phyloP scores from a whole-genome alignment of 768 basidiomycete species.

The Tulasnella sp. region DNA sequence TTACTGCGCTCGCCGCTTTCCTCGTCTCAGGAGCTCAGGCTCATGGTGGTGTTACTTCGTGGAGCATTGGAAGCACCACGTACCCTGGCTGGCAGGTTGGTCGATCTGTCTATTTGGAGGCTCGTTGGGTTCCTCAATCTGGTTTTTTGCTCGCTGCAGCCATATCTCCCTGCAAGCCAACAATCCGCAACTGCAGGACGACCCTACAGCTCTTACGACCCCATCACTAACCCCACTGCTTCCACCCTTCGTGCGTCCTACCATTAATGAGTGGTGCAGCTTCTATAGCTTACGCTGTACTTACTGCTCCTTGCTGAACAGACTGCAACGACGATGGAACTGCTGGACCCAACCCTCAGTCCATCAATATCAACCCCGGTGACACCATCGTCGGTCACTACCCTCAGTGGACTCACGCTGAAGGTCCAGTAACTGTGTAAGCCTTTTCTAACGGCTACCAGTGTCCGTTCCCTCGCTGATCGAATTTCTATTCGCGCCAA shows the following conservation, averaged over 20 bases:
- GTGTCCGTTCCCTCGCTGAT: neutral
- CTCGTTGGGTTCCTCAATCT: too few species aligned
- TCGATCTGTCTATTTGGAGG: neutral
- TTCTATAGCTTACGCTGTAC: neutral
- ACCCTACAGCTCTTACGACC: constrained; percentile 29
- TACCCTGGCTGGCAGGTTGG: constrained; percentile 33
- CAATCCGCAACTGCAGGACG: constrained; percentile 31
- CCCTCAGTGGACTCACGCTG: constrained; percentile 36
- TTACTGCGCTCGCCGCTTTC: constrained; percentile 24
- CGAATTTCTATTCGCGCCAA: neutral
- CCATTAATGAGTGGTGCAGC: neutral
- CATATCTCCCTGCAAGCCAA: constrained; percentile 6
- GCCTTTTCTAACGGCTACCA: neutral
- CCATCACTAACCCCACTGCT: constrained; percentile 28
- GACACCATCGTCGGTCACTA: constrained; percentile 32
- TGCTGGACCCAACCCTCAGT: constrained; percentile 19
- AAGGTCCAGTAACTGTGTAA: constrained; percentile 34
- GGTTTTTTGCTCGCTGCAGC: neutral
- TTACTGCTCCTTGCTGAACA: neutral
- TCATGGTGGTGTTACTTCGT: constrained; percentile 34
- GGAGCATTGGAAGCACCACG: constrained; percentile 28
- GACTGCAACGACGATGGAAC: constrained; percentile 35
- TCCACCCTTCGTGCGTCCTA: constrained; percentile 18
- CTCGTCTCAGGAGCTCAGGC: constrained; percentile 22
- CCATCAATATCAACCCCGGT: constrained; percentile 30